Base-by-base conservation (phyloP, 2,329 filamentous ascomycete genomes). In the Aspergillus pseudotamarii region DNA sequence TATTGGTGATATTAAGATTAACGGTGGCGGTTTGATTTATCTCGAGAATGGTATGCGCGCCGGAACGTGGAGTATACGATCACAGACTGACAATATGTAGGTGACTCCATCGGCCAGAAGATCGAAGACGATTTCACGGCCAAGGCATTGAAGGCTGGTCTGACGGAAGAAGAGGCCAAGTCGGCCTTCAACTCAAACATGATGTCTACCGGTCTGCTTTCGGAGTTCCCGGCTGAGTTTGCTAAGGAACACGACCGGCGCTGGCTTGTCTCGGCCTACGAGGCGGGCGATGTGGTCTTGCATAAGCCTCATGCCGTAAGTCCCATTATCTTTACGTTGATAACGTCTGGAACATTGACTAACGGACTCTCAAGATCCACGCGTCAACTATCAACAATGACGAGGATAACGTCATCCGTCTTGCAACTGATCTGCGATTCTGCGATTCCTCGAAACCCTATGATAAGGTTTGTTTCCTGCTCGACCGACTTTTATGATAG, bases 21-120 rank as follows among this genome's bases (percentile, higher is more conserved):
- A 83, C 53, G 86, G 86, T 0, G 86, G 86, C 6, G 86, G 86
- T 0, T 70, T 89, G 59, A 86, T 88, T 0, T 89, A 88, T 63
- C 75, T 88, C 2, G 86, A 88, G 66, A 76, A 83, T 60, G 72
- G 51, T 76, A 64, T 38, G 66, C 65, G 48, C 1, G 14, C 21
- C 16, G n/a, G 9, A 21, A 16, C 14, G n/a, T 19, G 19, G 26
- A 46, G 26, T 19, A 8, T 23, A 28, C 48, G 41, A 28, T 28
- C 21, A 3, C 4, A 19, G 26, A 8, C 46, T 68, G n/a, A 63
- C 36, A 21, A 9, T 5, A 6, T 28, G 12, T 56, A 70, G 81
- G 81, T 3, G 79, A 83, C 56, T 69, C 70, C 0, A 76, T 86
- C 1, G 85, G 85, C 1, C 70, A 73, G 28, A 77, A 85, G 59